Percentiles rank a stretch among this genome's conserved stretches.
These are phyloP conservation scores for Daldinia decipiens DNA, from an alignment of 495 filamentous ascomycete genomes.

Conservation along the genomic window DNA sequence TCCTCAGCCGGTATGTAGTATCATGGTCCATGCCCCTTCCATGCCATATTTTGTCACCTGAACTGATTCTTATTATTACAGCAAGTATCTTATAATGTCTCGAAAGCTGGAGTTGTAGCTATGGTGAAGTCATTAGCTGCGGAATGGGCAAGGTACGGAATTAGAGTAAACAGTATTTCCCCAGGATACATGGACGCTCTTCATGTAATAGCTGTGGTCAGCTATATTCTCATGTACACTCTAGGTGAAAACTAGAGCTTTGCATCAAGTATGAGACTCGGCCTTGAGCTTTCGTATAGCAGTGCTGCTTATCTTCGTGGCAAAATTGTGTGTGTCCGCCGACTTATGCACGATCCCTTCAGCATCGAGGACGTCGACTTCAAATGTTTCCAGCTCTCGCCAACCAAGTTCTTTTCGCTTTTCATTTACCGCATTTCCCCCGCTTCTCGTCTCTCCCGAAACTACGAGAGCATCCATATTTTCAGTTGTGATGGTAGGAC, in stretches of 20 bases:
- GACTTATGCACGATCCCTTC: constrained; percentile 64
- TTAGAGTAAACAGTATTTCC: constrained; percentile 74
- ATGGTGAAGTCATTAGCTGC: constrained; percentile 70
- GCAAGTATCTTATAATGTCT: constrained; percentile 75
- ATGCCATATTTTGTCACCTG: too few relatives aligned
- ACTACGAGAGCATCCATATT: constrained; percentile 83
- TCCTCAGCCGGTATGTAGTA: constrained; percentile 63
- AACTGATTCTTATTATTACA: neutral
- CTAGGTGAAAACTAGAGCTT: constrained; percentile 3
- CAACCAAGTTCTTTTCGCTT: constrained; percentile 82
- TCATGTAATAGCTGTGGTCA: constrained; percentile 39
- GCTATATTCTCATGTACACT: neutral
- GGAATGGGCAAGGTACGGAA: constrained; percentile 71
- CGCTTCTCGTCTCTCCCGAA: constrained; percentile 86
- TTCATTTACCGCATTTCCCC: constrained; percentile 84
- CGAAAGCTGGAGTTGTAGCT: constrained; percentile 70
- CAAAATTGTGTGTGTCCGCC: constrained; percentile 66
- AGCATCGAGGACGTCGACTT: constrained; percentile 89
- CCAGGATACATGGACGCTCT: constrained; percentile 77
- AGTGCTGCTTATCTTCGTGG: constrained; percentile 90
- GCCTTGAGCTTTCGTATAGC: constrained; percentile 64
- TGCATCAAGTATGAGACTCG: constrained; percentile 42
- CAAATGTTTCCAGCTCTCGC: constrained; percentile 79
- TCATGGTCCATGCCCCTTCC: neutral
- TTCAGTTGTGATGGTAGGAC: constrained; percentile 88